Evolutionary conservation across 768 basidiomycete species (phyloP).

Genomic region (Pluteus cervinus): DNA sequence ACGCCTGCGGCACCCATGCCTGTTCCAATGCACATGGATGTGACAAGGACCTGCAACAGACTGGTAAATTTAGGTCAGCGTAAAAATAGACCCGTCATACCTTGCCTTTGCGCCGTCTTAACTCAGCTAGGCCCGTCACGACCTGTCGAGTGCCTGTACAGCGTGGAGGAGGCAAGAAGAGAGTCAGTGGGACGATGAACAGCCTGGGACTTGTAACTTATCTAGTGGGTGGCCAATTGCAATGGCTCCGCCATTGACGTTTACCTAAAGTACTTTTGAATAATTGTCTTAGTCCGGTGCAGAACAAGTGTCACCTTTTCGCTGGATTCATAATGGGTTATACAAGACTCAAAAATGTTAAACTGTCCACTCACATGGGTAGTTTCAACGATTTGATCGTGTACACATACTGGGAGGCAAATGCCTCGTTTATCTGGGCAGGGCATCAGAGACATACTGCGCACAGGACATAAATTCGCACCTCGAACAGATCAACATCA

Average conservation of each 20-base stretch:
- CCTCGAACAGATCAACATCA: conserved; percentile 82
- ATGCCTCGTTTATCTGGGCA: conserved; percentile 82
- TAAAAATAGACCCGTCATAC: conserved; percentile 26
- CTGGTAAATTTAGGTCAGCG: neutral
- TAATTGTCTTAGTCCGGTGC: too few relatives aligned
- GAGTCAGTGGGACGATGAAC: too few relatives aligned
- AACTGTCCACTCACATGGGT: conserved; percentile 24
- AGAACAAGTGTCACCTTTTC: too few relatives aligned
- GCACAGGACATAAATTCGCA: conserved; percentile 17
- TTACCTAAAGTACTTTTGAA: conserved; percentile 39
- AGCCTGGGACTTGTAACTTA: too few relatives aligned
- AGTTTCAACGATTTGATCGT: conserved; percentile 61
- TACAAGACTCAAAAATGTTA: conserved; percentile 1
- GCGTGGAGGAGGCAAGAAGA: too few relatives aligned
- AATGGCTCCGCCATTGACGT: conserved; percentile 89
- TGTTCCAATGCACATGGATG: conserved; percentile 84
- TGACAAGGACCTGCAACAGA: conserved; percentile 81
- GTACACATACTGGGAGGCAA: conserved; percentile 80
- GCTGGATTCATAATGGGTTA: conserved; percentile 16
- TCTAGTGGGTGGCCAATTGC: conserved; percentile 81
- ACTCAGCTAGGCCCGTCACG: conserved; percentile 74
- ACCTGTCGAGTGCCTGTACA: conserved; percentile 84
- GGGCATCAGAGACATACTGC: neutral
- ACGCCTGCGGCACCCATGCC: conserved; percentile 90
- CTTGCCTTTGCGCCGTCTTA: conserved; percentile 64